Percentiles rank a stretch among this genome's conserved stretches.
These are phyloP conservation scores for Diaporthe capsici DNA, from an alignment of 2,329 filamentous ascomycete species.

Conservation along the genomic window DNA sequence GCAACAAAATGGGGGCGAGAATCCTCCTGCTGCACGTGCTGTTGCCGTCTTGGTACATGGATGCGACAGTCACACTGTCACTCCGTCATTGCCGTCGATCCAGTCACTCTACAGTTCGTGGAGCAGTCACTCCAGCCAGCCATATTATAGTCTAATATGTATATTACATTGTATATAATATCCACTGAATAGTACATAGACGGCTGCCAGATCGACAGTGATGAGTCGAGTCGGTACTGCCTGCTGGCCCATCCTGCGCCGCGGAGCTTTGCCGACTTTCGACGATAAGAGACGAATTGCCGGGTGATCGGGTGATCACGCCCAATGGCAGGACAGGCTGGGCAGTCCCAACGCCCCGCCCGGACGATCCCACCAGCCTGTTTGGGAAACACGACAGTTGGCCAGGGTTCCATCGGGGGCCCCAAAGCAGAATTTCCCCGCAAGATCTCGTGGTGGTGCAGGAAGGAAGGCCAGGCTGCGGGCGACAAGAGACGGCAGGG, in stretches of 20 bases:
- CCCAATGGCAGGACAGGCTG: constrained; percentile 18
- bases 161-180: background rate
- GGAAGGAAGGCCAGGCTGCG: background rate
- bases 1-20: constrained; percentile 4
- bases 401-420: background rate
- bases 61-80: constrained; percentile 15
- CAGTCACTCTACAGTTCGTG: background rate
- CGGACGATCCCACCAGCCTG: constrained; percentile 31
- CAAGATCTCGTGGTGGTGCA: constrained; percentile 19
- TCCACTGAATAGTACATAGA: background rate
- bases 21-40: constrained; percentile 25
- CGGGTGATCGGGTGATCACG: background rate
- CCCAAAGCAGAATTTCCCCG: constrained; percentile 24
- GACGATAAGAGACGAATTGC: constrained; percentile 22
- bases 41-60: constrained; percentile 18
- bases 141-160: background rate
- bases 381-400: constrained; percentile 9
- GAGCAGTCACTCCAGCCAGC: background rate
- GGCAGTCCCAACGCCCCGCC: constrained; percentile 18
- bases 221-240: background rate
- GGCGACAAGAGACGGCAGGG: constrained; percentile 14
- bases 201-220: background rate
- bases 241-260: background rate
- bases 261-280: constrained; percentile 13
- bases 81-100: background rate